Evolutionary conservation across 2,329 filamentous ascomycete species (phyloP).

Genomic region (Aspergillus fumigatiaffinis): DNA sequence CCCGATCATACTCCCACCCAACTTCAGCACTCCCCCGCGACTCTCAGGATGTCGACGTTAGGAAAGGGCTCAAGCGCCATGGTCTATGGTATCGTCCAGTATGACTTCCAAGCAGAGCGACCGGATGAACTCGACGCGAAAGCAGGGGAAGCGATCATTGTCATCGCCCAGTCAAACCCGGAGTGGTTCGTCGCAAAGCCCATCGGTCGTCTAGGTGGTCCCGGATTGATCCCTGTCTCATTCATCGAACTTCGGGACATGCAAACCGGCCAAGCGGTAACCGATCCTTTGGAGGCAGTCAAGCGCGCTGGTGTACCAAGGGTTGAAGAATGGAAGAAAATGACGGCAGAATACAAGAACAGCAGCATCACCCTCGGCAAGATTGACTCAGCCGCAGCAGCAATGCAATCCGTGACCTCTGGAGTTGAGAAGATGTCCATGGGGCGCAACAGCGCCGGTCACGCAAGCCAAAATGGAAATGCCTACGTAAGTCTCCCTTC

Average conservation of each 20-base stretch:
- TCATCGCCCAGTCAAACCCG: conserved; percentile 96
- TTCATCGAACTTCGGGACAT: conserved; percentile 97
- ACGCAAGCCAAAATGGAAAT: conserved; percentile 49
- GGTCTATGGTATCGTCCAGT: conserved; percentile 96
- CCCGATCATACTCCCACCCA: conserved; percentile 22
- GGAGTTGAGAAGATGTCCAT: conserved; percentile 78
- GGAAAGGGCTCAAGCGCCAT: conserved; percentile 66
- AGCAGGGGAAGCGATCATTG: conserved; percentile 92
- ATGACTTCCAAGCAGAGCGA: conserved; percentile 90
- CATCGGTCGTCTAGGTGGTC: conserved; percentile 93
- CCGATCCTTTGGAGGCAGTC: conserved; percentile 80
- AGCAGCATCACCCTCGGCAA: conserved; percentile 95
- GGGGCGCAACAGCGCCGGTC: conserved; percentile 50
- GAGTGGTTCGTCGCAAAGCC: conserved; percentile 99
- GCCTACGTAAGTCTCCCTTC: conserved; percentile 45
- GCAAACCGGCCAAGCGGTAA: conserved; percentile 75
- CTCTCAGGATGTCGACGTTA: conserved; percentile 43
- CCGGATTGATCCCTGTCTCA: conserved; percentile 90
- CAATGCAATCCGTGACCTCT: conserved; percentile 59
- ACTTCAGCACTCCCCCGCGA: conserved; percentile 22
- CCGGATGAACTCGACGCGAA: conserved; percentile 96
- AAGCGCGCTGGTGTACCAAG: conserved; percentile 83
- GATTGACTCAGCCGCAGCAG: conserved; percentile 56
- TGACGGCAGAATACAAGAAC: conserved; percentile 98
- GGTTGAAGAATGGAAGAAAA: conserved; percentile 99